These are phyloP conservation scores for Venturia carpophila DNA, from an alignment of 2,329 filamentous ascomycete species.

Conservation along the genomic window DNA sequence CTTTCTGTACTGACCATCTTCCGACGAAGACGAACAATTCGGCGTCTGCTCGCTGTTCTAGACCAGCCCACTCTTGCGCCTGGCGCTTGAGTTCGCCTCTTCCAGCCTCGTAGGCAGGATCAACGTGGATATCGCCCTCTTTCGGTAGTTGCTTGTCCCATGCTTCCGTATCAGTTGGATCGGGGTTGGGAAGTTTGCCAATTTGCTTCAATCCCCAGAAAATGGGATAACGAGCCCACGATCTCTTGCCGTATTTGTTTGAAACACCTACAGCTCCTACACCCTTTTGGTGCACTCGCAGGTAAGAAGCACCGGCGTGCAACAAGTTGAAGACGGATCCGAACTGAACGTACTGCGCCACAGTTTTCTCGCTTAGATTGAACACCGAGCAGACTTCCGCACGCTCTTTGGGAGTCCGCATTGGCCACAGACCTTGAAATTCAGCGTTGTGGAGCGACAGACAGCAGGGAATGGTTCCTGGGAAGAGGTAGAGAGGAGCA, in stretches of 20 bases:
- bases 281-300: conserved; percentile 58
- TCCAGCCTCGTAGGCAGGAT: conserved; percentile 47
- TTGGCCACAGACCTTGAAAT: conserved; percentile 62
- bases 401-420: conserved; percentile 53
- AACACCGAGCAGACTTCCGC: conserved; percentile 58
- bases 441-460: conserved; percentile 62
- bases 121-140: conserved; percentile 44
- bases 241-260: conserved; percentile 60
- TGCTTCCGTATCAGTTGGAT: conserved; percentile 55
- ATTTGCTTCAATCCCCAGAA: conserved; percentile 60
- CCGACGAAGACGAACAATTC: conserved; percentile 62
- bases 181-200: conserved; percentile 56
- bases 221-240: conserved; percentile 59
- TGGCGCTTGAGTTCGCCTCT: conserved; percentile 50
- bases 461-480: conserved; percentile 53
- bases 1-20: conserved; percentile 63
- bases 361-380: conserved; percentile 51
- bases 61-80: conserved; percentile 59
- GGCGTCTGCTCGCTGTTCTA: conserved; percentile 53
- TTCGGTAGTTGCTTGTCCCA: conserved; percentile 46
- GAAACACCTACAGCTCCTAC: conserved; percentile 62
- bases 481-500: conserved; percentile 57
- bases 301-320: conserved; percentile 58
- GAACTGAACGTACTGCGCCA: conserved; percentile 56
- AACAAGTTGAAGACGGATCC: conserved; percentile 62